Percentiles rank a stretch among this genome's conserved stretches.
Evolutionary conservation across 805 yeast species (phyloP).

Genomic region (Helenozyma baotianmanensis): DNA sequence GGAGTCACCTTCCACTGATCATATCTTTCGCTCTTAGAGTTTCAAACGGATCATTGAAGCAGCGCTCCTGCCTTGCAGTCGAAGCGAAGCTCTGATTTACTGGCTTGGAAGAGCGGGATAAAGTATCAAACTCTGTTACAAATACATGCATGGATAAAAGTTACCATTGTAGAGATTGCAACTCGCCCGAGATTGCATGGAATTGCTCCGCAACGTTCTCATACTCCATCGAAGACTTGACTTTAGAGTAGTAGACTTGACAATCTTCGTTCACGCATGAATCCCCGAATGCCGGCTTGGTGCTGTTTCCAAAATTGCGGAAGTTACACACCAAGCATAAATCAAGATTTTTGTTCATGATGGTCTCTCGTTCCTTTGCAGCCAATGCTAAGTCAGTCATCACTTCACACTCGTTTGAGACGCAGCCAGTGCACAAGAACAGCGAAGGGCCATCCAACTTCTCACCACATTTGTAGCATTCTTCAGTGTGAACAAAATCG

Average conservation of each 20-base stretch:
- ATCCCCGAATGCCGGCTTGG: slow-evolving; percentile 10
- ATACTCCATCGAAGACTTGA: slow-evolving; percentile 28
- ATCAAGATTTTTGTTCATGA: slow-evolving; percentile 6
- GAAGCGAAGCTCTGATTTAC: slow-evolving; percentile 8
- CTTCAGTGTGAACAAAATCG: slow-evolving; percentile 8
- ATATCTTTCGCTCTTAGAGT: too few relatives aligned
- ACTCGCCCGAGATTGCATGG: not conserved
- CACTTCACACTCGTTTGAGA: slow-evolving; percentile 30
- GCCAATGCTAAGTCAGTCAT: slow-evolving; percentile 25
- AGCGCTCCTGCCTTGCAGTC: slow-evolving; percentile 12
- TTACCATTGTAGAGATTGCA: not conserved
- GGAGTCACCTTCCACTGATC: too few relatives aligned
- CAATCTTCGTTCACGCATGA: slow-evolving; percentile 63
- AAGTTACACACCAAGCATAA: slow-evolving; percentile 21
- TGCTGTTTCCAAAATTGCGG: slow-evolving; percentile 10
- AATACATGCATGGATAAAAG: too few relatives aligned
- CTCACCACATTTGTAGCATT: slow-evolving; percentile 10
- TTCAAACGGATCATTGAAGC: too few relatives aligned
- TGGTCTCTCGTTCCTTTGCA: slow-evolving; percentile 12
- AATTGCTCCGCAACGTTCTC: not conserved
- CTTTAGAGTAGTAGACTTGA: slow-evolving; percentile 51
- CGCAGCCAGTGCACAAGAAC: slow-evolving; percentile 19
- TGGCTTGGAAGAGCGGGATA: too few relatives aligned
- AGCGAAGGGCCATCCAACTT: slow-evolving; percentile 7
- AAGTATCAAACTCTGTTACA: too few relatives aligned